Percentiles rank a stretch among this genome's conserved stretches.
These are phyloP conservation scores for Penicillium oxalicum DNA, from an alignment of 2,329 filamentous ascomycete species.

Conservation along the genomic window DNA sequence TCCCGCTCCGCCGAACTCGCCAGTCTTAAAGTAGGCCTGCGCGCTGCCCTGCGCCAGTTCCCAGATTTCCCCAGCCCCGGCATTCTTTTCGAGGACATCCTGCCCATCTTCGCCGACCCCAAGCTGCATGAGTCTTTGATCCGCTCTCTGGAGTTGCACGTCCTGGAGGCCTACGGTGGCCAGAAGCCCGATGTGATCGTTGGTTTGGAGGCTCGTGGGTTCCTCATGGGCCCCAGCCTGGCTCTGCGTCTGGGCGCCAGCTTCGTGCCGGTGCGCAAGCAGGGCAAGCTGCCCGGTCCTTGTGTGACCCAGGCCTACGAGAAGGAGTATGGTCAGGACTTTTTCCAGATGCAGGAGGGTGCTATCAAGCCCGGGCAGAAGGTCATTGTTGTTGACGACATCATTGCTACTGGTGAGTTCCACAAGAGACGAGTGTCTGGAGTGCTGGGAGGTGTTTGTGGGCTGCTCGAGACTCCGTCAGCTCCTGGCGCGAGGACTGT, in stretches of 20 bases:
- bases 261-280: conserved; percentile 91
- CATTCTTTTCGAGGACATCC: conserved; percentile 96
- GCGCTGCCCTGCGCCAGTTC: conserved; percentile 72
- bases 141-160: conserved; percentile 77
- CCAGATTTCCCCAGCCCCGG: conserved; percentile 87
- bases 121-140: conserved; percentile 69
- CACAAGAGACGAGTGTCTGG: background rate
- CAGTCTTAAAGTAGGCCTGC: conserved; percentile 62
- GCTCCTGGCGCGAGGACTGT: no score
- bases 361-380: conserved; percentile 79
- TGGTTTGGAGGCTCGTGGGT: conserved; percentile 88
- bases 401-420: conserved; percentile 87
- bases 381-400: conserved; percentile 91
- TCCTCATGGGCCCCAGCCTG: conserved; percentile 87
- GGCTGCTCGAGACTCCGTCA: no score
- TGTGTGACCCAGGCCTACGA: conserved; percentile 78
- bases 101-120: conserved; percentile 84
- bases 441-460: background rate
- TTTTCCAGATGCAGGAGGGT: conserved; percentile 91
- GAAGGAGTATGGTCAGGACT: conserved; percentile 95
- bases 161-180: conserved; percentile 57
- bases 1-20: conserved; percentile 50
- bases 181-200: conserved; percentile 81
- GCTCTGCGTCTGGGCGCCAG: conserved; percentile 74
- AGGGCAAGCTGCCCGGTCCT: conserved; percentile 89